phyloP scores from a whole-genome alignment of 257 asterid species.

The Jaltomata sinuosa region DNA sequence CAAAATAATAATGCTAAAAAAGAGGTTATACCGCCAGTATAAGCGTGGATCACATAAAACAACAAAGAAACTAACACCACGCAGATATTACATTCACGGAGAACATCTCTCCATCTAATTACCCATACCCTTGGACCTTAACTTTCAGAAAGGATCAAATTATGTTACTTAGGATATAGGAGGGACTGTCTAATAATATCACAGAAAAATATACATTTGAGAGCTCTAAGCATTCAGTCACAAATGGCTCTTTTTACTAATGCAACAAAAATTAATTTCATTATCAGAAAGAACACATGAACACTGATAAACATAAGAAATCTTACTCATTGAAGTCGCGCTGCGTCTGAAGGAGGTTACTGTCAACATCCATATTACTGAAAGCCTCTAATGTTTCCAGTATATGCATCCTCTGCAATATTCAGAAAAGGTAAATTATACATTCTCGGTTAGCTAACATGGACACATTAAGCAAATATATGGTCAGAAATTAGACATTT shows the following conservation, averaged over 20 bases:
- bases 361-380: constrained; percentile 42
- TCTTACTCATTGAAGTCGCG: constrained; percentile 91
- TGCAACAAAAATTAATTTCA: not conserved
- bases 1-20: not conserved
- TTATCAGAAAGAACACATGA: not conserved
- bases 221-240: not conserved
- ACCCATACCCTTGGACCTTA: not conserved
- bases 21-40: not conserved
- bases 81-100: not conserved
- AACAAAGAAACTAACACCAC: not conserved
- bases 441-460: not conserved
- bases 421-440: not conserved
- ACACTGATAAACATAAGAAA: not conserved
- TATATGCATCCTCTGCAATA: constrained; percentile 66
- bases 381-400: constrained; percentile 76
- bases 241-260: not conserved
- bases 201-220: not conserved
- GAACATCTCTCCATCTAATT: not conserved
- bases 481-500: not conserved
- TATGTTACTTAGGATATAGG: not conserved
- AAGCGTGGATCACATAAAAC: not conserved
- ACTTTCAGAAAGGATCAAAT: not conserved
- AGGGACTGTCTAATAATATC: not conserved
- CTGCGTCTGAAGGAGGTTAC: constrained; percentile 38
- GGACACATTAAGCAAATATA: not conserved